phyloP scores from a whole-genome alignment of 2,329 filamentous ascomycete species.

The Fusarium nisikadoi region DNA sequence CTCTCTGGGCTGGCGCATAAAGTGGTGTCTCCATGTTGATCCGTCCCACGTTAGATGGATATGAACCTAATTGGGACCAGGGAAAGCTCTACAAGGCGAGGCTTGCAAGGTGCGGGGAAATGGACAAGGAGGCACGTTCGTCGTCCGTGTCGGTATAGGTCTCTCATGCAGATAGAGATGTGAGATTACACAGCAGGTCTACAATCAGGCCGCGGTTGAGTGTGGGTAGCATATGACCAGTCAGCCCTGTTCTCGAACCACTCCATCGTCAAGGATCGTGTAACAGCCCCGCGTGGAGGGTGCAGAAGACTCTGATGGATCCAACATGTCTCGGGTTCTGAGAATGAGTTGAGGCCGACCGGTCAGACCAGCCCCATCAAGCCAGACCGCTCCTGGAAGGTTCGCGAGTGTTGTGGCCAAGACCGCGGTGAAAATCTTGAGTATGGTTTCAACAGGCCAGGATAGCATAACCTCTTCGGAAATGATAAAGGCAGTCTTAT shows the following conservation, averaged over 20 bases:
- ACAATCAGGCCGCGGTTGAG: conserved; percentile 32
- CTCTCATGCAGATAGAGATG: conserved; percentile 30
- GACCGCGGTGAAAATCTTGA: background rate
- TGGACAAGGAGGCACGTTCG: conserved; percentile 16
- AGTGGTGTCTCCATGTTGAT: conserved; percentile 37
- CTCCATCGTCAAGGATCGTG: conserved; percentile 17
- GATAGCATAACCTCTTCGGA: conserved; percentile 1
- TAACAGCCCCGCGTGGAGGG: conserved; percentile 23
- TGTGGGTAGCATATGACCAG: conserved; percentile 32
- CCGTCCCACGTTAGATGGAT: conserved; percentile 19
- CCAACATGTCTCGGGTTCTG: conserved; percentile 16
- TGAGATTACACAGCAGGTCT: conserved; percentile 41
- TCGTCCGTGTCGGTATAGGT: conserved; percentile 1
- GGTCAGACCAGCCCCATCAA: conserved; percentile 12
- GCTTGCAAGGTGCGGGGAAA: conserved; percentile 41
- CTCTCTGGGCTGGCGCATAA: conserved; percentile 13
- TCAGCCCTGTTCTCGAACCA: conserved; percentile 2
- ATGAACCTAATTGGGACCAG: conserved; percentile 22
- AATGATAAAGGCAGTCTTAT: background rate
- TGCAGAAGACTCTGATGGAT: background rate
- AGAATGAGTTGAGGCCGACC: conserved; percentile 13
- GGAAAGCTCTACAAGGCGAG: conserved; percentile 18
- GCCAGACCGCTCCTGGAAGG: conserved; percentile 10
- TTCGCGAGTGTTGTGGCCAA: background rate
- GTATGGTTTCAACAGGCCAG: background rate